Conservation (phyloP, 2,329 filamentous ascomycete genomes). For the Phialemonium atrogriseum region DNA sequence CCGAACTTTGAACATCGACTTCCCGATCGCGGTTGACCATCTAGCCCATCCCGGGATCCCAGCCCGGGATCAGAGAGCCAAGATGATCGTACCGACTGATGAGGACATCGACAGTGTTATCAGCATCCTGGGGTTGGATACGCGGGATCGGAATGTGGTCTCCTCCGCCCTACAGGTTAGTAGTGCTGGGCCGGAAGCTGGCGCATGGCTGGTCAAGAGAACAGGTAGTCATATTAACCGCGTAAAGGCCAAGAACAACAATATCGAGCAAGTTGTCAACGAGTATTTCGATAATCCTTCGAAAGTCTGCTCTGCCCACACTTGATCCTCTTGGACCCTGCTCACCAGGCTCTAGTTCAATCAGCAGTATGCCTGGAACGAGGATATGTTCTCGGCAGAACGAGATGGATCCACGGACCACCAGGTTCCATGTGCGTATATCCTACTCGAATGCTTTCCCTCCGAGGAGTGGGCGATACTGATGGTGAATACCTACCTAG, state of each 20-base stretch:
- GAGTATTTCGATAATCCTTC: constrained; percentile 1
- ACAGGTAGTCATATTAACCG: not conserved
- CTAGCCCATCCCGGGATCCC: too few relatives aligned
- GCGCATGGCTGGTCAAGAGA: not conserved
- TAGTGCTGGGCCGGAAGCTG: not conserved
- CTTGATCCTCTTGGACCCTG: not conserved
- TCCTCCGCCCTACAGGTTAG: not conserved
- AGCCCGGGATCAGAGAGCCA: too few relatives aligned
- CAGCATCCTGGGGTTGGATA: not conserved
- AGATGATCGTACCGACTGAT: not conserved
- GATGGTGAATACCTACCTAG: constrained; percentile 17
- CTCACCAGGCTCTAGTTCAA: not conserved
- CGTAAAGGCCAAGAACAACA: constrained; percentile 1
- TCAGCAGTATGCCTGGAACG: constrained; percentile 1
- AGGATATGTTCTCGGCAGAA: not conserved
- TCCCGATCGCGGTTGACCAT: too few relatives aligned
- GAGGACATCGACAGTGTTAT: constrained; percentile 2
- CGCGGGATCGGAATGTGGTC: not conserved
- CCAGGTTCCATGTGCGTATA: not conserved
- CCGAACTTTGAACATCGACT: too few relatives aligned
- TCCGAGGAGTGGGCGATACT: not conserved
- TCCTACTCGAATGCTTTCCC: too few relatives aligned
- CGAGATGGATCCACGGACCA: constrained; percentile 1
- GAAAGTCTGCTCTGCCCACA: not conserved
- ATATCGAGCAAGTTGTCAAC: constrained; percentile 1